phyloP scores from a whole-genome alignment of 2,329 filamentous ascomycete species.

The Albophoma yamanashiensis region DNA sequence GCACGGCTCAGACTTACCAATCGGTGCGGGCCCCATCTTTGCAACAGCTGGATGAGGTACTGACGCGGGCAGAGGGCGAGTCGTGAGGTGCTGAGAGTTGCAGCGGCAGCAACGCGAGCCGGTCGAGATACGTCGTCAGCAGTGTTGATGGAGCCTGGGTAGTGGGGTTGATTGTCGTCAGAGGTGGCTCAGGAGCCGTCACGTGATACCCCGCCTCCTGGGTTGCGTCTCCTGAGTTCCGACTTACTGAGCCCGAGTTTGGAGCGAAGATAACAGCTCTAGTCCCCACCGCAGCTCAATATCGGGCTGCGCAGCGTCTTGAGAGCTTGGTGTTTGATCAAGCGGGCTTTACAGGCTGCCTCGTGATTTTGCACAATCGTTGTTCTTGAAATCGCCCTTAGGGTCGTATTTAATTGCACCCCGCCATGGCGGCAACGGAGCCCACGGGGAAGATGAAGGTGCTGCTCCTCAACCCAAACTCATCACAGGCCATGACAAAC shows the following conservation, averaged over 20 bases:
- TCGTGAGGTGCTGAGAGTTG: neutral
- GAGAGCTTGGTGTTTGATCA: neutral
- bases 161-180: slow-evolving; percentile 26
- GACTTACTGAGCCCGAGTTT: neutral
- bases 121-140: slow-evolving; percentile 5
- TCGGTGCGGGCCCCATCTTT: slow-evolving; percentile 43
- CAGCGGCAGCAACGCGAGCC: neutral
- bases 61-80: neutral
- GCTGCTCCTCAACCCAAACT: slow-evolving; percentile 73
- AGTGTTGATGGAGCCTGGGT: slow-evolving; percentile 5
- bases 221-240: neutral
- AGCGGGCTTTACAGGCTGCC: neutral
- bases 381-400: neutral
- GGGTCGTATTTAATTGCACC: neutral
- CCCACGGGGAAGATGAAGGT: slow-evolving; percentile 24
- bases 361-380: neutral
- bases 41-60: slow-evolving; percentile 10
- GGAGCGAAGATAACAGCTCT: no score
- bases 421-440: neutral
- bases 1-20: slow-evolving; percentile 30
- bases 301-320: no score
- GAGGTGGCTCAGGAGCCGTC: slow-evolving; percentile 22
- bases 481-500: slow-evolving; percentile 60
- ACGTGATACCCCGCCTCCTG: slow-evolving; percentile 25
- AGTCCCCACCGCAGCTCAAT: no score